Conservation (phyloP, 2,329 filamentous ascomycete species). For the Claviceps sorghi region DNA sequence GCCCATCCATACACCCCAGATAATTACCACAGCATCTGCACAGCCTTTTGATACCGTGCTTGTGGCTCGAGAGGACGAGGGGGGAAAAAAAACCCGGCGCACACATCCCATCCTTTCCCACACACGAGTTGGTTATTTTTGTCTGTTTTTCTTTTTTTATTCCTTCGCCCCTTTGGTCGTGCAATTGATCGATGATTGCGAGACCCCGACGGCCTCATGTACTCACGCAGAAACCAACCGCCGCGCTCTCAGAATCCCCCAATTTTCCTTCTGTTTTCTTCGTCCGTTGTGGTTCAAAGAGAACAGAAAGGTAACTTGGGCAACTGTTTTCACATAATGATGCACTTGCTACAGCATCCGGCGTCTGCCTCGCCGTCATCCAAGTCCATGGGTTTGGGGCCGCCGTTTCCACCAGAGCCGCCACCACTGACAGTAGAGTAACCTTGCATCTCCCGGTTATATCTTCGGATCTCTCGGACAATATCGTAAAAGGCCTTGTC, state of each 20-base stretch:
- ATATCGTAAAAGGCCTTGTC: constrained; percentile 98
- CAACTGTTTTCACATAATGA: constrained; percentile 56
- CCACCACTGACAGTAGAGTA: constrained; percentile 59
- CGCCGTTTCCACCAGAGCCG: constrained; percentile 45
- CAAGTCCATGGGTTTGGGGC: constrained; percentile 63
- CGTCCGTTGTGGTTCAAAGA: neutral
- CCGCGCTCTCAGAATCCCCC: neutral
- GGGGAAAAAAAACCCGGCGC: neutral
- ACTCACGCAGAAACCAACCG: neutral
- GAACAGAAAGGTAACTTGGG: neutral
- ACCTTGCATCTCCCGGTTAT: constrained; percentile 95
- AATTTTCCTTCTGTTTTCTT: neutral
- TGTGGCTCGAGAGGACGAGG: neutral
- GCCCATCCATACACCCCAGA: constrained; percentile 8
- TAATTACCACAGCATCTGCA: constrained; percentile 1
- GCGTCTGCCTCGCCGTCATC: constrained; percentile 51
- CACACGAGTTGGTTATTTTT: neutral
- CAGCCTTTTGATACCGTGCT: constrained; percentile 3
- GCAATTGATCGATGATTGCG: neutral
- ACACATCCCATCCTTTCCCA: neutral
- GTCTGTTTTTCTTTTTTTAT: neutral
- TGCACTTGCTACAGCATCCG: constrained; percentile 75
- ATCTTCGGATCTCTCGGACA: constrained; percentile 91
- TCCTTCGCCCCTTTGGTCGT: constrained; percentile 1
- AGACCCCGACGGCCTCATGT: neutral